Conservation (phyloP, 202 grass and related monocot genomes). For the Panicum hallii region DNA sequence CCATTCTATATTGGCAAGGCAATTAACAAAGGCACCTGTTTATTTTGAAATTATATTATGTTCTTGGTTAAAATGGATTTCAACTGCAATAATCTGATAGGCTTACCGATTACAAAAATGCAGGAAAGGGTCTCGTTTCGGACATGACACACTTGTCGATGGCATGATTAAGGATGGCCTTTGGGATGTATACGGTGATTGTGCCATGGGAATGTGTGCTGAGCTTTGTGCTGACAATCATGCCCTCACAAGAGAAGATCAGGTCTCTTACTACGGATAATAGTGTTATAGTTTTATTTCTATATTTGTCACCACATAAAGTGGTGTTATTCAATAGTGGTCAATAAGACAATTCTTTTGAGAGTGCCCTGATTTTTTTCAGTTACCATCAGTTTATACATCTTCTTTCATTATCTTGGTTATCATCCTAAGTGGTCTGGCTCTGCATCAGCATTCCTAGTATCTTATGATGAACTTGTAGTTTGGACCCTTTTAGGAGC, state of each 20-base stretch:
- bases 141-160: slow-evolving; percentile 84
- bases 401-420: background rate
- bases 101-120: slow-evolving; percentile 40
- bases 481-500: background rate
- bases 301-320: slow-evolving; percentile 18
- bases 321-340: background rate
- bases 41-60: background rate
- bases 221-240: slow-evolving; percentile 95
- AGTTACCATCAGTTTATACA: background rate
- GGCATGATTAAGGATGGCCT: slow-evolving; percentile 88
- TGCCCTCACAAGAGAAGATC: slow-evolving; percentile 83
- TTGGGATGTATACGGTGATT: slow-evolving; percentile 87
- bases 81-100: background rate
- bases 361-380: background rate
- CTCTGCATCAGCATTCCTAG: background rate
- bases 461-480: background rate
- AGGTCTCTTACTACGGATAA: slow-evolving; percentile 51
- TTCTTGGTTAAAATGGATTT: background rate
- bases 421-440: background rate
- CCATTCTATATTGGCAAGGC: background rate
- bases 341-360: slow-evolving; percentile 10
- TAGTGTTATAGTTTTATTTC: background rate
- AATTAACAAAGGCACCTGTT: background rate
- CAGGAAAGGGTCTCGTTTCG: slow-evolving; percentile 94
- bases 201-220: slow-evolving; percentile 89